These are phyloP conservation scores for Fonticula alba DNA, from an alignment of 78 protist genomes.

Conservation along the genomic window DNA sequence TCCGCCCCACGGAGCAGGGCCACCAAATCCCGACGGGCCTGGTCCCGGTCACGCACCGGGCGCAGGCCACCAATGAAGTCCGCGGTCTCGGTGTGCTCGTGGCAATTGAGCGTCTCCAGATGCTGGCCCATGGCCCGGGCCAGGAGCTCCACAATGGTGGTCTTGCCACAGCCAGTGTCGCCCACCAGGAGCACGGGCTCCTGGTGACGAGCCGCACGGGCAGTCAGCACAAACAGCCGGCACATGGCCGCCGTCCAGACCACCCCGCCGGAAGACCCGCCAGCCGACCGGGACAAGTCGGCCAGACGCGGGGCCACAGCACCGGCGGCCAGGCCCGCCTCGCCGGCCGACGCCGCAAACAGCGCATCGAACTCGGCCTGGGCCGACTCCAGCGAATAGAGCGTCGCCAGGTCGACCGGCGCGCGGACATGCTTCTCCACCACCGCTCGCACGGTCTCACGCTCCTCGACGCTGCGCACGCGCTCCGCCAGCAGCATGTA, in stretches of 20 bases:
- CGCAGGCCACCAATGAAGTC: constrained; percentile 93
- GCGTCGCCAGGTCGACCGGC: constrained; percentile 21
- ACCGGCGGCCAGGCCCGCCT: neutral
- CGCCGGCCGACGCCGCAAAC: neutral
- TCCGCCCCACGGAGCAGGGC: no score
- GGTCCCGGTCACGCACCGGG: constrained; percentile 69
- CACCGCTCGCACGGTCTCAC: constrained; percentile 28
- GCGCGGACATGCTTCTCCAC: constrained; percentile 43
- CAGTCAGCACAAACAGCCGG: constrained; percentile 60
- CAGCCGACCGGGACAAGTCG: neutral
- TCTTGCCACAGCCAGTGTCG: constrained; percentile 93
- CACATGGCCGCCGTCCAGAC: constrained; percentile 61
- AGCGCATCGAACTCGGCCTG: neutral
- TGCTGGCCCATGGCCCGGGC: constrained; percentile 11
- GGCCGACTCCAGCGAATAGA: constrained; percentile 14
- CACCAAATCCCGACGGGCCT: neutral
- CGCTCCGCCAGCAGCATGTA: constrained; percentile 82
- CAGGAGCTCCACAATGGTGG: constrained; percentile 80
- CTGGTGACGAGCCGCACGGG: constrained; percentile 36
- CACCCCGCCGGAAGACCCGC: constrained; percentile 7
- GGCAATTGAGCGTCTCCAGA: constrained; percentile 84
- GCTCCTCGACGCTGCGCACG: constrained; percentile 62
- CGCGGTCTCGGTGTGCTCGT: constrained; percentile 93
- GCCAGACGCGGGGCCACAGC: neutral
- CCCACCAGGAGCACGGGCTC: constrained; percentile 96